These are phyloP conservation scores for Populus pruinosa DNA, from an alignment of 345 rosid species.

Conservation along the genomic window DNA sequence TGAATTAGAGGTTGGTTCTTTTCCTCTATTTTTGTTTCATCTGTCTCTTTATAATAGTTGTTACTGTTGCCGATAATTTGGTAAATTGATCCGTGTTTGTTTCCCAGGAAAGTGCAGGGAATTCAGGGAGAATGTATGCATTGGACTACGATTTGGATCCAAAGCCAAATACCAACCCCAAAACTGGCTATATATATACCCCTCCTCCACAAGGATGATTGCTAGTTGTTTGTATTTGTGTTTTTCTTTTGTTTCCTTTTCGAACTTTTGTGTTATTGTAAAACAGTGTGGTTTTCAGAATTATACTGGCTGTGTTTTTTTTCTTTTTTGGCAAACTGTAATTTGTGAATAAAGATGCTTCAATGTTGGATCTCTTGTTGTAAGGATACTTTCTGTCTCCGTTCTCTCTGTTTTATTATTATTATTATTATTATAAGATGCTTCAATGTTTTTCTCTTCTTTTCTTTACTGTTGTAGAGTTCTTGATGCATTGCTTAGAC, in stretches of 20 bases:
- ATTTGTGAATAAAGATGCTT: conserved; percentile 7
- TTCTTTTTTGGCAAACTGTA: neutral
- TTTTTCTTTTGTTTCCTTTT: neutral
- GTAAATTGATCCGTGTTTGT: neutral
- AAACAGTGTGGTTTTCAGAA: neutral
- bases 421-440: too few relatives aligned
- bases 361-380: neutral
- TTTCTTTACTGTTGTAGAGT: neutral
- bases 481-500: neutral
- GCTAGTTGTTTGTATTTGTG: neutral
- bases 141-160: conserved; percentile 47
- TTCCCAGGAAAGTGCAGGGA: conserved; percentile 33
- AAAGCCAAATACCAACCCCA: conserved; percentile 47
- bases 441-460: too few relatives aligned
- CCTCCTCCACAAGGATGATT: conserved; percentile 40
- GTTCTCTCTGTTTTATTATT: neutral
- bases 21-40: neutral
- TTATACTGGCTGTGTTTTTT: neutral
- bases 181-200: conserved; percentile 27
- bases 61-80: neutral
- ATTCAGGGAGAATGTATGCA: conserved; percentile 34
- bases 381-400: neutral
- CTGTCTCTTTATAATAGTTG: neutral
- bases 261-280: neutral
- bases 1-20: conserved; percentile 26